phyloP scores from a whole-genome alignment of 2,329 filamentous ascomycete genomes.

The Verruconis gallopava region DNA sequence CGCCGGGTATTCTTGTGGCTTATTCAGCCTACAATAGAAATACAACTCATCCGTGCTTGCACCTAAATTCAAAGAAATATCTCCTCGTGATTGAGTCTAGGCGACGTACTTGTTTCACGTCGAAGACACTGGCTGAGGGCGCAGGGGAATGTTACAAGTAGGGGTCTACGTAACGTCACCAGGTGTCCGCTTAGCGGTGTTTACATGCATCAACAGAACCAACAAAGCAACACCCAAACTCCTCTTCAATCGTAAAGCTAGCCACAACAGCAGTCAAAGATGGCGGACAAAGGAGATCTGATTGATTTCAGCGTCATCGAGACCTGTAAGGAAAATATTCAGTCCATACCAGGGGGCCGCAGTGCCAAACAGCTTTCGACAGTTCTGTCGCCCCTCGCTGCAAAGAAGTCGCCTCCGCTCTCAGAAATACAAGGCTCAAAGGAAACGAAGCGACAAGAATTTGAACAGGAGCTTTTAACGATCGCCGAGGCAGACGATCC shows the following conservation, averaged over 20 bases:
- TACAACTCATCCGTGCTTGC: too few relatives aligned
- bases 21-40: too few relatives aligned
- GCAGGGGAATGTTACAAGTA: too few relatives aligned
- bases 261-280: constrained; percentile 11
- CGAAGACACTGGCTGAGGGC: too few relatives aligned
- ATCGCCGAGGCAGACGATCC: constrained; percentile 87
- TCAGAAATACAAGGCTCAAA: constrained; percentile 65
- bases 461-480: constrained; percentile 66
- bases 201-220: too few relatives aligned
- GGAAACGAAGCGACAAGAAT: constrained; percentile 67
- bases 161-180: too few relatives aligned
- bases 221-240: too few relatives aligned
- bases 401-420: constrained; percentile 38
- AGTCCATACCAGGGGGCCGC: constrained; percentile 74
- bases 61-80: too few relatives aligned
- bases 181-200: too few relatives aligned
- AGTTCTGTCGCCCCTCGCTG: constrained; percentile 57
- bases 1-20: too few relatives aligned
- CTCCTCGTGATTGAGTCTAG: too few relatives aligned
- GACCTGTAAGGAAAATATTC: constrained; percentile 94
- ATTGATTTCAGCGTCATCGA: constrained; percentile 83
- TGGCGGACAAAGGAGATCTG: constrained; percentile 33
- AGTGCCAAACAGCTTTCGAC: constrained; percentile 82
- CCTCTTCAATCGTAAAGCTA: background rate
- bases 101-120: too few relatives aligned